Evolutionary conservation across 345 rosid genomes (phyloP).

Genomic region (Melaleuca quinquenervia): DNA sequence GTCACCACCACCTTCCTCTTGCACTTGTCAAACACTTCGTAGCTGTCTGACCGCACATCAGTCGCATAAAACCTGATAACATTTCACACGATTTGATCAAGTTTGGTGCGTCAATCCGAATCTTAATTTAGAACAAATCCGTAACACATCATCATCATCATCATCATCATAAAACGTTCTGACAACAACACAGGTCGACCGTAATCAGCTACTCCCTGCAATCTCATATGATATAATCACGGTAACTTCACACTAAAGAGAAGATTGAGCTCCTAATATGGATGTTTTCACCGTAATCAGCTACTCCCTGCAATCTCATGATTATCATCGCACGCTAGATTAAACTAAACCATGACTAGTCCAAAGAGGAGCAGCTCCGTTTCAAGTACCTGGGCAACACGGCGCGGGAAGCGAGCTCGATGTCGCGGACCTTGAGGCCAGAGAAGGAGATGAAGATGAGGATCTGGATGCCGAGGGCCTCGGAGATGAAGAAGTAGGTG

Average conservation of each 20-base stretch:
- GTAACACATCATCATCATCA: not conserved
- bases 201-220: not conserved
- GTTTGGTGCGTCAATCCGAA: not conserved
- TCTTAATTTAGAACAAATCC: not conserved
- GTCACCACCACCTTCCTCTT: conserved; percentile 93
- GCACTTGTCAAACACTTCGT: conserved; percentile 67
- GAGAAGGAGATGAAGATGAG: conserved; percentile 76
- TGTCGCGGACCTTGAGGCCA: conserved; percentile 79
- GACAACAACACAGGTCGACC: not conserved
- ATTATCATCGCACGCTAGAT: not conserved
- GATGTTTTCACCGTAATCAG: too few species aligned
- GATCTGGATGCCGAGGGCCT: conserved; percentile 79
- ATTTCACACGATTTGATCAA: not conserved
- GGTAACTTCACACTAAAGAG: not conserved
- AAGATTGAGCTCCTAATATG: not conserved
- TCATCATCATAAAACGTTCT: not conserved
- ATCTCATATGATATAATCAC: not conserved
- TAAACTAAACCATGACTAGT: not conserved
- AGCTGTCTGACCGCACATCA: conserved; percentile 81
- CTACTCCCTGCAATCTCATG: too few species aligned
- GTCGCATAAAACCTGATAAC: conserved; percentile 70
- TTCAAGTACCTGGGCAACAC: conserved; percentile 63
- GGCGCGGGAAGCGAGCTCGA: conserved; percentile 82
- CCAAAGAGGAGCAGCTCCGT: not conserved
- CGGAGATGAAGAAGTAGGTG: conserved; percentile 67